Evolutionary conservation across 495 filamentous ascomycete species (phyloP).

Genomic region (Clavariopsis aquatica): DNA sequence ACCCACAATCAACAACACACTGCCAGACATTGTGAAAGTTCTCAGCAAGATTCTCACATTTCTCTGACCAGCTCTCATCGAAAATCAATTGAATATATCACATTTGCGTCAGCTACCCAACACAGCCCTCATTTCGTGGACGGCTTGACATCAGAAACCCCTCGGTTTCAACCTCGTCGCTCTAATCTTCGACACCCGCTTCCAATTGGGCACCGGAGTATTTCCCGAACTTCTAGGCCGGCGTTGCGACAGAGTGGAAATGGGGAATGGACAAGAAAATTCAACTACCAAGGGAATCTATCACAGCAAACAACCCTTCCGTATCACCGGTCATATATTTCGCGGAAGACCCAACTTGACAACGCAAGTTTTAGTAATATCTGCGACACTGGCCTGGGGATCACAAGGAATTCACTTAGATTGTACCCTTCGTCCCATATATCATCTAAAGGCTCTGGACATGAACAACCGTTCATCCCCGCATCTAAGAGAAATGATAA

Average conservation of each 20-base stretch:
- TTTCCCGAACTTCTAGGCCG: neutral
- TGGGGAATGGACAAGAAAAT: neutral
- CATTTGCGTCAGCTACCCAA: neutral
- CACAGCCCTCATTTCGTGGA: neutral
- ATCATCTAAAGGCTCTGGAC: too few species aligned
- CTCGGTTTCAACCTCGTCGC: neutral
- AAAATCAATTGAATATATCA: neutral
- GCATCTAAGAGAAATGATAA: conserved; percentile 11
- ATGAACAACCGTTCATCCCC: too few species aligned
- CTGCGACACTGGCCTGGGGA: neutral
- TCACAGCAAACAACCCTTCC: neutral
- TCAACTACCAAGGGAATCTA: neutral
- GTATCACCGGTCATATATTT: neutral
- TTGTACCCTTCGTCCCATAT: too few species aligned
- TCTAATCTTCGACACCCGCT: neutral
- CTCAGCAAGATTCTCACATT: neutral
- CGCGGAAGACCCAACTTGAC: neutral
- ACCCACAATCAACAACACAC: neutral
- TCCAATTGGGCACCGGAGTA: neutral
- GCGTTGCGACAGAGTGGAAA: neutral
- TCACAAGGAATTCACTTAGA: neutral
- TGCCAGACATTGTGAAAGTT: neutral
- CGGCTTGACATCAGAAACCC: neutral
- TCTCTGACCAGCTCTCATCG: neutral
- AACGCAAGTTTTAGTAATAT: neutral